Base-by-base conservation (phyloP, 768 basidiomycete genomes). In the Lactarius indigo region DNA sequence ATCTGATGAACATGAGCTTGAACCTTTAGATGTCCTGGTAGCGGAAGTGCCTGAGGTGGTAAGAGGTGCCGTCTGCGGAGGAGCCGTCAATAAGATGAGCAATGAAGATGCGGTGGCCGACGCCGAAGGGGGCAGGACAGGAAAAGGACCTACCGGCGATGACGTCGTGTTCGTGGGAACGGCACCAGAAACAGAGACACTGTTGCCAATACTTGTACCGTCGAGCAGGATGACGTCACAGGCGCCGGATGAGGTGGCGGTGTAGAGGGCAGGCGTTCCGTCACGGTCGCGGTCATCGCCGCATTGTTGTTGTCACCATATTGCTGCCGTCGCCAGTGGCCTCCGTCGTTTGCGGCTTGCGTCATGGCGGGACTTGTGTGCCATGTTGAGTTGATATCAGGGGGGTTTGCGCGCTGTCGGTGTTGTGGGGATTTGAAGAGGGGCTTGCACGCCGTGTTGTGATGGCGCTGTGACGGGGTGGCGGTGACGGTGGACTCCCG, bases 181-280 rank as follows among this genome's bases (percentile, higher is more conserved):
- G 3, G 55, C 39, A 8, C 59, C 59, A 23, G 64, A 60, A 59
- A 63, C 59, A 5, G 74, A 67, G 17, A 65, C 42, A 50, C 73
- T 80, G 69, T 88, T 84, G 9, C 81, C 79, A 63, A 92, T 82
- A 7, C 84, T 84, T 54, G 78, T 77, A 80, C 65, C 2, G 82
- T 68, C 18, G 78, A 78, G 79, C 94, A 95, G 28, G 80, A 76
- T 18, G 85, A 89, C 2, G 87, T 86, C 5, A 84, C 72, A 0
- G 86, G 88, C 1, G 76, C 78, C 3, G 86, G 82, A 71, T 87
- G 85, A 1, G 86, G 78, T 7, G 79, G 47, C 17, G 89, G 87
- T 2, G 85, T 89, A 0, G n/a, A n/a, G n/a, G n/a, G n/a, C n/a
- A n/a, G 31, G 4, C 31, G 3, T 31, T 5, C 31, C 31, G 2